phyloP scores from a whole-genome alignment of 83 land plant species.

The Isoetes engelmannii region DNA sequence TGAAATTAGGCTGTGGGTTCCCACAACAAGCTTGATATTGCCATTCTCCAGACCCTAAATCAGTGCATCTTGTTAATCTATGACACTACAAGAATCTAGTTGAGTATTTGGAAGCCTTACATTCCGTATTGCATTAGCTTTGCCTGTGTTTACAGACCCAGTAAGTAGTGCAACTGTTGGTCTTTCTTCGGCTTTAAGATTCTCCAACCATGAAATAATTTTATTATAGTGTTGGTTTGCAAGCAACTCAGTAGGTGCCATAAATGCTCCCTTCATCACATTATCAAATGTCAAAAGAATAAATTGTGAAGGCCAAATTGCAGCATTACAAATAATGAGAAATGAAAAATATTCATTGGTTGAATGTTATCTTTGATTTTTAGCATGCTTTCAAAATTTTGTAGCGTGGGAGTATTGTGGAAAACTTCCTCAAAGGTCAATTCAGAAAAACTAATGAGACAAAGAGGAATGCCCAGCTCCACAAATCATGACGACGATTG shows the following conservation, averaged over 20 bases:
- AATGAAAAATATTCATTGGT: background rate
- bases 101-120: slow-evolving; percentile 22
- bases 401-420: too few species aligned
- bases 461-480: too few species aligned
- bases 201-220: slow-evolving; percentile 46
- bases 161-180: slow-evolving; percentile 75
- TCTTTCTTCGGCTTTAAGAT: slow-evolving; percentile 37
- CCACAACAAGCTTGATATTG: slow-evolving; percentile 69
- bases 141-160: slow-evolving; percentile 61
- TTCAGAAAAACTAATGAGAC: too few species aligned
- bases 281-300: background rate
- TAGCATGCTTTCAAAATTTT: too few species aligned
- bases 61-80: too few species aligned
- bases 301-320: background rate
- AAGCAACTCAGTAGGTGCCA: slow-evolving; percentile 95
- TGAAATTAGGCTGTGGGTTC: slow-evolving; percentile 80
- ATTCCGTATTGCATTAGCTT: slow-evolving; percentile 58
- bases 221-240: slow-evolving; percentile 74
- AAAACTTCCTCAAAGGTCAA: too few species aligned
- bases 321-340: background rate
- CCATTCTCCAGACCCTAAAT: slow-evolving; percentile 55
- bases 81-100: background rate
- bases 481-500: too few species aligned
- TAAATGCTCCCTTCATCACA: slow-evolving; percentile 68
- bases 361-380: too few species aligned